Evolutionary conservation across 441 rosid species (phyloP).

Genomic region (Arabidopsis lyrata): DNA sequence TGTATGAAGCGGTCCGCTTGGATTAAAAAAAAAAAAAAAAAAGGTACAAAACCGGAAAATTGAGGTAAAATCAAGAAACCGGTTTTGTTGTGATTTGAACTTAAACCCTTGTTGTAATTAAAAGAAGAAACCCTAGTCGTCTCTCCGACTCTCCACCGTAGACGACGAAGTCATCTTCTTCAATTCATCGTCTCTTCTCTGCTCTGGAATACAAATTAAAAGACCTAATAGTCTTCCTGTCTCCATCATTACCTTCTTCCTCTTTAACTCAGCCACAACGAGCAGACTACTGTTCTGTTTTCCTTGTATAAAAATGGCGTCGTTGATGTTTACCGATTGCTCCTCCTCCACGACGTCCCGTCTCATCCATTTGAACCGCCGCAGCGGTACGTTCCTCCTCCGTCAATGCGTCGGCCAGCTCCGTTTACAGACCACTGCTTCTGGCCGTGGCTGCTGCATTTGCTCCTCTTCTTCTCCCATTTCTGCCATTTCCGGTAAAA

Average conservation of each 20-base stretch:
- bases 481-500: constrained; percentile 47
- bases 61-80: background rate
- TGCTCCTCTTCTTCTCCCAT: constrained; percentile 46
- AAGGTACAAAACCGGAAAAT: background rate
- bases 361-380: constrained; percentile 48
- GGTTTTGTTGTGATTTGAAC: background rate
- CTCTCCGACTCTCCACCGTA: background rate
- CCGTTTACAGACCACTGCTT: constrained; percentile 32
- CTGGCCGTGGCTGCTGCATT: constrained; percentile 42
- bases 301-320: constrained; percentile 47
- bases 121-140: constrained; percentile 16
- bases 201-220: background rate
- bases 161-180: constrained; percentile 4
- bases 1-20: background rate
- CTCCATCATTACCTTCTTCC: background rate
- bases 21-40: background rate
- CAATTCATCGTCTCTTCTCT: background rate
- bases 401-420: constrained; percentile 47
- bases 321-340: constrained; percentile 55
- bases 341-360: constrained; percentile 58
- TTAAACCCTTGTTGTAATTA: constrained; percentile 1
- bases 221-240: background rate
- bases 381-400: constrained; percentile 33
- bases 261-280: constrained; percentile 31
- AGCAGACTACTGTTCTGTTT: constrained; percentile 22